Conservation (phyloP, 176 grass and related monocot genomes). For the Melocanna baccifera region DNA sequence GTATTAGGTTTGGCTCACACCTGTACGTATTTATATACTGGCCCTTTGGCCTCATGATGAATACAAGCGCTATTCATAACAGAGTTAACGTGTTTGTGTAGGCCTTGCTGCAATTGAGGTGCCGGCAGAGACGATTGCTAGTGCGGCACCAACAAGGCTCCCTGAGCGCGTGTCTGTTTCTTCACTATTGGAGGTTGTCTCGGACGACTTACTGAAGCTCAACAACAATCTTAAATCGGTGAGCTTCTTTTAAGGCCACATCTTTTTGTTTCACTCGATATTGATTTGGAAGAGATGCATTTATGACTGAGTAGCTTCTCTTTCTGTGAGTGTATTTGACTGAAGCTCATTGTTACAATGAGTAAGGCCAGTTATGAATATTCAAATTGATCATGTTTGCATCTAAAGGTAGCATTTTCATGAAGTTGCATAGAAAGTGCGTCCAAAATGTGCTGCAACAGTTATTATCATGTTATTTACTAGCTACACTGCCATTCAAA, state of each 20-base stretch:
- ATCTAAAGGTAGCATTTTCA: background rate
- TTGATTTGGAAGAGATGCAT: background rate
- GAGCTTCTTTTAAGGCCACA: slow-evolving; percentile 29
- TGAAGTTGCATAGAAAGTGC: background rate
- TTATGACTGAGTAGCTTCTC: background rate
- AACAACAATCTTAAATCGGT: slow-evolving; percentile 94
- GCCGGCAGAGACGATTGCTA: slow-evolving; percentile 10
- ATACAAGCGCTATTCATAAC: too few species aligned
- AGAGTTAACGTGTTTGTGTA: background rate
- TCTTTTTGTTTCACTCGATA: background rate
- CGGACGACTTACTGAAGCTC: slow-evolving; percentile 64
- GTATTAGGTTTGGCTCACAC: too few species aligned
- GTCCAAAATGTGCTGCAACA: background rate
- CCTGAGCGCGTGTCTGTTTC: slow-evolving; percentile 49
- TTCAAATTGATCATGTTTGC: background rate
- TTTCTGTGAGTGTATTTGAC: background rate
- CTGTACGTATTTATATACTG: too few species aligned
- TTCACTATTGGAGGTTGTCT: slow-evolving; percentile 71
- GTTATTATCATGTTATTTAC: background rate
- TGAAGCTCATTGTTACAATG: background rate
- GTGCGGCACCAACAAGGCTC: slow-evolving; percentile 1
- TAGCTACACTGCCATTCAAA: background rate
- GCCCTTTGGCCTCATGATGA: too few species aligned
- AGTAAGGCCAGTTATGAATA: background rate
- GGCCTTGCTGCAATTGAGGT: slow-evolving; percentile 45